Base-by-base conservation (phyloP, 1,284 basidiomycete species). In the Heterobasidion parviporum region DNA sequence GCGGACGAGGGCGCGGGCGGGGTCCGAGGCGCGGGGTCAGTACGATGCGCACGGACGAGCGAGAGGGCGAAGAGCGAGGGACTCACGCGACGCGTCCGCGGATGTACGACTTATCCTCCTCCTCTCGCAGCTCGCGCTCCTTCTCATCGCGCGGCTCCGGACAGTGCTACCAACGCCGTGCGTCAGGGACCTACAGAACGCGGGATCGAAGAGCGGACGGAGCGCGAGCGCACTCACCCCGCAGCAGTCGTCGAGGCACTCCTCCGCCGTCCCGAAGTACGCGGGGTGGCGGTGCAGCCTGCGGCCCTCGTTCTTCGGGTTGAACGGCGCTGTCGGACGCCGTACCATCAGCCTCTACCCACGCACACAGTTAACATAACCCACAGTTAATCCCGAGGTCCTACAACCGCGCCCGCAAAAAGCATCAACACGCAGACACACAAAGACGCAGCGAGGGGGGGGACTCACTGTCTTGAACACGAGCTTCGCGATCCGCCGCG, bases 271-370 rank as follows among this genome's bases (percentile, higher is more conserved):
- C 2, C 82, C 82, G 59, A 83, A 83, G 67, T 82, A 84, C 0
- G 81, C 81, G 8, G 79, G 75, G 60, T 83, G 82, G 26, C 81
- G 79, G 68, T 85, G 82, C 4, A 85, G 72, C 6, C 74, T 70
- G 15, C 81, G 71, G 15, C 71, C 74, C 58, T 81, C 79, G 66
- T 83, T 83, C 69, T 79, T 81, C 2, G 81, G 80, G 58, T 83
- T 83, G 63, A 75, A 83, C 0, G 79, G 78, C 6, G 18, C 18
- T n/a, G n/a, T n/a, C n/a, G n/a, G n/a, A n/a, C n/a, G n/a, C n/a
- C n/a, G n/a, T n/a, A n/a, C n/a, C n/a, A n/a, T n/a, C n/a, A n/a
- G n/a, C n/a, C n/a, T n/a, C n/a, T n/a, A n/a, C n/a, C n/a, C n/a
- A n/a, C n/a, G n/a, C n/a, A n/a, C n/a, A n/a, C n/a, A n/a, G n/a